Evolutionary conservation across 306 rosid genomes (phyloP).

Genomic region (Vigna mungo): DNA sequence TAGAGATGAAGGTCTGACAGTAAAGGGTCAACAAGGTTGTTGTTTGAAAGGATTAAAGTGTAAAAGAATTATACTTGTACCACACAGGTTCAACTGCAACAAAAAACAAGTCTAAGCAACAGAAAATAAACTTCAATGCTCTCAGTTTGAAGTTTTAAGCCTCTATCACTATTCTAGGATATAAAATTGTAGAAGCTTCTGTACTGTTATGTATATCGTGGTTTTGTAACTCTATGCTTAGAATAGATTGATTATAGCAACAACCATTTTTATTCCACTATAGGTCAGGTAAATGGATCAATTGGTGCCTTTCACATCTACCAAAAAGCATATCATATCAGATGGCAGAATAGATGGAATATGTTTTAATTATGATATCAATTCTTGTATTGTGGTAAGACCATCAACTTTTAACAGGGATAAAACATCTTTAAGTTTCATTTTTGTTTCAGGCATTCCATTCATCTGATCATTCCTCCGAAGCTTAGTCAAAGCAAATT

Average conservation of each 20-base stretch:
- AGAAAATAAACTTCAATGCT: conserved; percentile 22
- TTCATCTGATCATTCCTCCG: background rate
- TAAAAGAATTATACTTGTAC: conserved; percentile 13
- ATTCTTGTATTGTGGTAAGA: conserved; percentile 1
- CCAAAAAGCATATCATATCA: background rate
- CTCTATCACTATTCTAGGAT: background rate
- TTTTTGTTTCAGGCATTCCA: background rate
- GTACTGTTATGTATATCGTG: background rate
- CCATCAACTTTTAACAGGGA: conserved; percentile 3
- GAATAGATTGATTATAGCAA: conserved; percentile 18
- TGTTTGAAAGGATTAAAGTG: conserved; percentile 34
- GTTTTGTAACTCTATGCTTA: conserved; percentile 15
- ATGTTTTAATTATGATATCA: conserved; percentile 8
- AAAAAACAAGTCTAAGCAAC: background rate
- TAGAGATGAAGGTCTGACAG: background rate
- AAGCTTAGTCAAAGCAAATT: conserved; percentile 25
- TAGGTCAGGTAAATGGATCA: background rate
- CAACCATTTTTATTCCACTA: background rate
- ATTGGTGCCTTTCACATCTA: background rate
- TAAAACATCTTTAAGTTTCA: background rate
- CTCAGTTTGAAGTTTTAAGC: conserved; percentile 3
- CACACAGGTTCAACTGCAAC: background rate
- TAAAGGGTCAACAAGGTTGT: conserved; percentile 28
- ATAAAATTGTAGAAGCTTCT: conserved; percentile 7
- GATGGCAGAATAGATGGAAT: conserved; percentile 5